Evolutionary conservation across 1,284 basidiomycete genomes (phyloP).

Genomic region (Sporisorium reilianum): DNA sequence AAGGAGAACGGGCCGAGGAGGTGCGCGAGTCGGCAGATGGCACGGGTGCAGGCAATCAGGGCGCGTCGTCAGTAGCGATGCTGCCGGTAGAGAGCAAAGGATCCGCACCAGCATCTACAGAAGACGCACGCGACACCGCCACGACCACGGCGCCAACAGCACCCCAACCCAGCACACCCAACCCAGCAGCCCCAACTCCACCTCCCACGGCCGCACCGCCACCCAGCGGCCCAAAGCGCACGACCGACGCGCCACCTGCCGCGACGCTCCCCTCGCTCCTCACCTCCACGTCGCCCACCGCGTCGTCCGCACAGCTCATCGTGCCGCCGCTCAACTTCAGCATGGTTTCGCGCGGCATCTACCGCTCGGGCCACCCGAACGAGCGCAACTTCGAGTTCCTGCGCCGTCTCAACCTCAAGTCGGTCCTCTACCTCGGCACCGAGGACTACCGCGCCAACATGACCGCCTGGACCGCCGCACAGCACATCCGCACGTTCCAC

Average conservation of each 20-base stretch:
- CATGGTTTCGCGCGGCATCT: conserved; percentile 65
- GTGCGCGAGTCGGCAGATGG: background rate
- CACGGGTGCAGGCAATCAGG: background rate
- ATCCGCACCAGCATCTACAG: background rate
- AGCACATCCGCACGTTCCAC: conserved; percentile 60
- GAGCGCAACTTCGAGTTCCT: conserved; percentile 68
- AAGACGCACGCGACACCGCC: background rate
- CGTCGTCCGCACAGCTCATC: conserved; percentile 32
- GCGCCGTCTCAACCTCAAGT: conserved; percentile 57
- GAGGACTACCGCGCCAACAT: conserved; percentile 66
- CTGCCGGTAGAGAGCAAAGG: background rate
- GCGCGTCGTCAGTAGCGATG: background rate
- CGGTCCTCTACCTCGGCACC: conserved; percentile 63
- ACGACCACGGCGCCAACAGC: background rate
- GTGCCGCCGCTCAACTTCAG: conserved; percentile 68
- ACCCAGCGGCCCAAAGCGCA: no score
- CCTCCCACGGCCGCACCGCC: background rate
- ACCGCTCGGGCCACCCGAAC: conserved; percentile 67
- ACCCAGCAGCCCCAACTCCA: background rate
- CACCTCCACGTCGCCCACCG: conserved; percentile 4
- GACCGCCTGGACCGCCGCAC: conserved; percentile 38
- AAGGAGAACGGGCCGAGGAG: background rate
- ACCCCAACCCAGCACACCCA: no score
- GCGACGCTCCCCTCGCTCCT: background rate
- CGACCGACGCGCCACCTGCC: conserved; percentile 1